Evolutionary conservation across 495 filamentous ascomycete species (phyloP).

Genomic region (Tirmania nivea): DNA sequence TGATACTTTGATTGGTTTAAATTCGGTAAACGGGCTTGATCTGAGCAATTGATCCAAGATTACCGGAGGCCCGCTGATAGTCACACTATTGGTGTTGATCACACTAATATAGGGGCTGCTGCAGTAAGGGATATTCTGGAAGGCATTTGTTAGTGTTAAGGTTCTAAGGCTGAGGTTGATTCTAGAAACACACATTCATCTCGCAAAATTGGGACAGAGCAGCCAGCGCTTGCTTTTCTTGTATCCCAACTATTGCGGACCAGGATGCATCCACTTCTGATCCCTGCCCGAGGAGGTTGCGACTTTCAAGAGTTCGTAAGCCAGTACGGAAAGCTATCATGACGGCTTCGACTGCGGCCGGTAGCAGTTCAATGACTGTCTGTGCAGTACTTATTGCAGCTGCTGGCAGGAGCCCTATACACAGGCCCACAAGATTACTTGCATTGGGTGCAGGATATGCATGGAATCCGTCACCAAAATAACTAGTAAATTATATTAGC

Average conservation of each 20-base stretch:
- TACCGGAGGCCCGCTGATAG: constrained; percentile 57
- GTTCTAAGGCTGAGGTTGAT: neutral
- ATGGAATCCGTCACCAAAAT: neutral
- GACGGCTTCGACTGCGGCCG: constrained; percentile 45
- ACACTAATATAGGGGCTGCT: constrained; percentile 55
- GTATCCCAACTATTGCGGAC: constrained; percentile 28
- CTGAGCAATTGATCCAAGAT: constrained; percentile 37
- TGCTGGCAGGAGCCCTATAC: constrained; percentile 52
- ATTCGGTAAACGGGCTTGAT: constrained; percentile 26
- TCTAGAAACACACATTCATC: constrained; percentile 22
- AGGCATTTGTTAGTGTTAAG: constrained; percentile 2
- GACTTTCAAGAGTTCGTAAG: constrained; percentile 32
- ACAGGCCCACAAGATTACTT: constrained; percentile 39
- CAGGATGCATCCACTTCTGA: neutral
- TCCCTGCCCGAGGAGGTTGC: constrained; percentile 22
- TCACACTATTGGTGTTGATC: constrained; percentile 42
- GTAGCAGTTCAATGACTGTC: constrained; percentile 45
- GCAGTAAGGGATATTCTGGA: constrained; percentile 34
- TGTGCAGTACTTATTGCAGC: constrained; percentile 45
- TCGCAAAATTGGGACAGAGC: constrained; percentile 31
- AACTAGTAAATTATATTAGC: neutral
- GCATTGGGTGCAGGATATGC: constrained; percentile 1
- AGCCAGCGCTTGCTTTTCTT: constrained; percentile 24
- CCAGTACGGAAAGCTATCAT: constrained; percentile 54
- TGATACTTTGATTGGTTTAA: constrained; percentile 40